Evolutionary conservation across 148 eudicot species (phyloP).

Genomic region (Fagopyrum homotropicum): DNA sequence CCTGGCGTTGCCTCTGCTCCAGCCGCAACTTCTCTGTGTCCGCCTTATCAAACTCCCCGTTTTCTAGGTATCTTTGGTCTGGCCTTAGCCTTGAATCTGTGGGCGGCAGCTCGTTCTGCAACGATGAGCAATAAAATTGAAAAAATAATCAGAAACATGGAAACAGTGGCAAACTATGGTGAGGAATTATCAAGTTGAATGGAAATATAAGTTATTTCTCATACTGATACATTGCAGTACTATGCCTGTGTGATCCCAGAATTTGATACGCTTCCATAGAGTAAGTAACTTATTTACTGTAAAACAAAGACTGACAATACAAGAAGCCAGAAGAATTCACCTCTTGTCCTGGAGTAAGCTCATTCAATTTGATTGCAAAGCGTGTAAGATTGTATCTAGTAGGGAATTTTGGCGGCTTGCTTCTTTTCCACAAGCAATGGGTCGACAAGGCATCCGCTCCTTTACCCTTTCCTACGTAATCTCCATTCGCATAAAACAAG

Average conservation of each 20-base stretch:
- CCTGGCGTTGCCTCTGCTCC: constrained; percentile 84
- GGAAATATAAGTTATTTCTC: background rate
- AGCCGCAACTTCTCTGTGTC: constrained; percentile 83
- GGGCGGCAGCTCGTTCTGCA: constrained; percentile 81
- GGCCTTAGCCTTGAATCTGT: constrained; percentile 96
- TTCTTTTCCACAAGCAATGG: constrained; percentile 62
- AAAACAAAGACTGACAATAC: background rate
- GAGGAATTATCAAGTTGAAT: background rate
- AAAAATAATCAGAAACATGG: background rate
- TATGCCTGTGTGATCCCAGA: no score
- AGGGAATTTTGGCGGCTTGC: constrained; percentile 46
- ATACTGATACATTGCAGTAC: no score
- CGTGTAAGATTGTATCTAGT: constrained; percentile 82
- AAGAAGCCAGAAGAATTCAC: constrained; percentile 24
- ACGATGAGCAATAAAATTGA: constrained; percentile 14
- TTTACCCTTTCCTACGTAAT: constrained; percentile 45
- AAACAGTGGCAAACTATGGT: background rate
- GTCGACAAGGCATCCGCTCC: constrained; percentile 33
- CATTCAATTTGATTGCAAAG: constrained; percentile 80
- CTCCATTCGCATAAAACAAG: constrained; percentile 14
- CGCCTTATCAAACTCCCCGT: constrained; percentile 86
- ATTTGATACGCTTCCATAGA: background rate
- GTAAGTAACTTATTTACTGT: background rate
- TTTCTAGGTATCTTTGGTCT: constrained; percentile 87
- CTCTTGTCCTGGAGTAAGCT: constrained; percentile 80